Evolutionary conservation across 805 yeast genomes (phyloP).

Genomic region (Cyberlindnera japonica): DNA sequence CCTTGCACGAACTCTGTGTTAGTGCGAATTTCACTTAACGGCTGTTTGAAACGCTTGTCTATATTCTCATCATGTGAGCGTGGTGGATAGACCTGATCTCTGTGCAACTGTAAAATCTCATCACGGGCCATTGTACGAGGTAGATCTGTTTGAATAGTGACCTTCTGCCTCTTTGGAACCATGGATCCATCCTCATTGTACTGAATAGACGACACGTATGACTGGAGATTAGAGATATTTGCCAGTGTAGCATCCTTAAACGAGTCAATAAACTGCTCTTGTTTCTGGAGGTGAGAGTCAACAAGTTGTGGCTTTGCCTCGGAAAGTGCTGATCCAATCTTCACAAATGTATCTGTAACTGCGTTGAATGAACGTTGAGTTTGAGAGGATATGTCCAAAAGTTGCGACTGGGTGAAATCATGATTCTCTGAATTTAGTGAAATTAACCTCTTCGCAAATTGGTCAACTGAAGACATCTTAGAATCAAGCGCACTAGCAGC

Average conservation of each 20-base stretch:
- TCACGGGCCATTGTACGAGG: slow-evolving; percentile 18
- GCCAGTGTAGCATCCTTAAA: slow-evolving; percentile 9
- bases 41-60: slow-evolving; percentile 5
- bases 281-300: slow-evolving; percentile 15
- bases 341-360: slow-evolving; percentile 12
- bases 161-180: slow-evolving; percentile 22
- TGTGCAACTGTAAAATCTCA: slow-evolving; percentile 8
- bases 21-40: slow-evolving; percentile 4
- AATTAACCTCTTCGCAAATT: slow-evolving; percentile 12
- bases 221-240: slow-evolving; percentile 5
- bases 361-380: slow-evolving; percentile 15
- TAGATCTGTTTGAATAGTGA: slow-evolving; percentile 4
- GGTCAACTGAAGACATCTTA: slow-evolving; percentile 12
- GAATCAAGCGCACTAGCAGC: slow-evolving; percentile 10
- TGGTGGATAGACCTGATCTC: slow-evolving; percentile 7
- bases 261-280: slow-evolving; percentile 5
- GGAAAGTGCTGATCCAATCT: slow-evolving; percentile 11
- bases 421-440: slow-evolving; percentile 13
- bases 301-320: slow-evolving; percentile 19
- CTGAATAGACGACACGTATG: slow-evolving; percentile 4
- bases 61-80: neutral
- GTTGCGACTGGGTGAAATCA: slow-evolving; percentile 15
- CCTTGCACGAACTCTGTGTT: too few relatives aligned
- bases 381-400: slow-evolving; percentile 11
- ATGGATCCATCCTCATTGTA: slow-evolving; percentile 14